A percentile compares a stretch with the other conserved stretches of the same genome.
Conservation (phyloP, 2,329 filamentous ascomycete genomes). For the Aspergillus sp. region DNA sequence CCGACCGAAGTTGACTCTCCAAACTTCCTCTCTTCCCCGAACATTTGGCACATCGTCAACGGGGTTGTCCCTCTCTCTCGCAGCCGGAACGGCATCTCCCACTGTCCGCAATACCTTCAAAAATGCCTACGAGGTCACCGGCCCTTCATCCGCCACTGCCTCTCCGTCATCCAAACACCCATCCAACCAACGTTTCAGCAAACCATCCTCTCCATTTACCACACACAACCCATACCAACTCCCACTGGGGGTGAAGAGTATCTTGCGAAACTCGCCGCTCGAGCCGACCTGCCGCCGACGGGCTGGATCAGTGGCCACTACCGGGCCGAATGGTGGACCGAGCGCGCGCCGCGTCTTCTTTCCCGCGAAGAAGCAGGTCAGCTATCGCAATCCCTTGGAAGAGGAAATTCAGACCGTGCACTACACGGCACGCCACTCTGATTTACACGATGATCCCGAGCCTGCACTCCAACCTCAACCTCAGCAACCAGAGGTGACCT, state of each 20-base stretch:
- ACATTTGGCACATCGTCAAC: slow-evolving; percentile 57
- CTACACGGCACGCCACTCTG: slow-evolving; percentile 59
- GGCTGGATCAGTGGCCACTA: slow-evolving; percentile 42
- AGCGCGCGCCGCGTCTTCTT: slow-evolving; percentile 47
- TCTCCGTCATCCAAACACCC: slow-evolving; percentile 36
- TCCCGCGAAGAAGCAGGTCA: slow-evolving; percentile 59
- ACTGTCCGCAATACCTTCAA: slow-evolving; percentile 63
- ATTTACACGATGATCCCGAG: slow-evolving; percentile 44
- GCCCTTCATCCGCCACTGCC: slow-evolving; percentile 40
- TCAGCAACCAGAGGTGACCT: slow-evolving; percentile 17
- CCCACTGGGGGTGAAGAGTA: slow-evolving; percentile 48
- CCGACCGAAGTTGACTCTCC: slow-evolving; percentile 62
- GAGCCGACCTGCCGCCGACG: slow-evolving; percentile 38
- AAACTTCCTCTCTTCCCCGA: slow-evolving; percentile 54
- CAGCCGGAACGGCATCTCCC: slow-evolving; percentile 55
- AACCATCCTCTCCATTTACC: slow-evolving; percentile 34
- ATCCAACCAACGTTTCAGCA: slow-evolving; percentile 27
- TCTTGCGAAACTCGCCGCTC: slow-evolving; percentile 51
- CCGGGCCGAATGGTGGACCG: slow-evolving; percentile 36
- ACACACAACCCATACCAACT: slow-evolving; percentile 41
- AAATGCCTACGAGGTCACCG: slow-evolving; percentile 57
- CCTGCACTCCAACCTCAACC: slow-evolving; percentile 12
- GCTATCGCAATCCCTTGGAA: slow-evolving; percentile 57
- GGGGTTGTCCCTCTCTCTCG: slow-evolving; percentile 55
- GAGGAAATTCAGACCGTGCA: slow-evolving; percentile 60